These are phyloP conservation scores for Plantago lanceolata DNA, from an alignment of 305 asterid genomes.

Conservation along the genomic window DNA sequence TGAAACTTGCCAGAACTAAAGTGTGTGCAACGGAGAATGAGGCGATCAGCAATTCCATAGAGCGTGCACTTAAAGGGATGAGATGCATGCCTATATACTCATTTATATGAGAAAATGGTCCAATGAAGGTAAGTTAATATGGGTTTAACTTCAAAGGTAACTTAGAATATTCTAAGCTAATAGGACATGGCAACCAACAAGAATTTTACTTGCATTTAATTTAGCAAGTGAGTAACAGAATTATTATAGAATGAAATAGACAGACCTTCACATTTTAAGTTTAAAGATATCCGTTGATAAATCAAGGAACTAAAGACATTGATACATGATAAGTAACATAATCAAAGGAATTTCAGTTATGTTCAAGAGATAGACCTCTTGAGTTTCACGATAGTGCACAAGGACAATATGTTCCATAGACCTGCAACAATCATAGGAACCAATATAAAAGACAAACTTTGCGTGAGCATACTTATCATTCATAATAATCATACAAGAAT, in stretches of 20 bases:
- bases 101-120: too few species aligned
- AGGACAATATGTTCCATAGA: conserved; percentile 84
- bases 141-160: not conserved
- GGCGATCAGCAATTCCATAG: too few species aligned
- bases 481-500: conserved; percentile 16
- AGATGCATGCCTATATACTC: not conserved
- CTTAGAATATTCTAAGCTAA: not conserved
- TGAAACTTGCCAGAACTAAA: not conserved
- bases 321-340: conserved; percentile 3
- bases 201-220: not conserved
- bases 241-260: not conserved
- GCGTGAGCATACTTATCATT: conserved; percentile 15
- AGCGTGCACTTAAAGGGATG: not conserved
- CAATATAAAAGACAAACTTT: conserved; percentile 8
- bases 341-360: conserved; percentile 10
- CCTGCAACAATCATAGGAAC: conserved; percentile 46
- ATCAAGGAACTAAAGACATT: conserved; percentile 3
- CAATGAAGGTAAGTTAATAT: not conserved
- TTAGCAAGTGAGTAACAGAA: not conserved
- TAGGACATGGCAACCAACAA: not conserved
- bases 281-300: not conserved
- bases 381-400: conserved; percentile 97
- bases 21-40: too few species aligned
- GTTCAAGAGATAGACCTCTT: conserved; percentile 60
- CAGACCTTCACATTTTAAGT: not conserved